Conservation (phyloP, 2,329 filamentous ascomycete species). For the Falciphora oryzae region DNA sequence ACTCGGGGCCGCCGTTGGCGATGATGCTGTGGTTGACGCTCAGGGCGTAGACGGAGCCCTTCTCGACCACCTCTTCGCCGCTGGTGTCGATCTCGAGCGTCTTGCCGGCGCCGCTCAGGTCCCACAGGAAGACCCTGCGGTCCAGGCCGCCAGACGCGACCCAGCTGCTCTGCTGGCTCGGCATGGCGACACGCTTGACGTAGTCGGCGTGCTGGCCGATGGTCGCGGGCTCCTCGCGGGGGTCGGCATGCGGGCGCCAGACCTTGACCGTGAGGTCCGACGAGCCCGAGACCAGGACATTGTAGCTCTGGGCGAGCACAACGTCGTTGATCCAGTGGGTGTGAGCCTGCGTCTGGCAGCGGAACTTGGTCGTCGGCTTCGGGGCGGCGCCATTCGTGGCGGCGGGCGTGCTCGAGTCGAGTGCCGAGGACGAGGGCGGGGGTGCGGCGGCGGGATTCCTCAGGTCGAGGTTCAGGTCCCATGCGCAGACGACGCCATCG, state of each 20-base stretch:
- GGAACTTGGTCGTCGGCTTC: conserved; percentile 49
- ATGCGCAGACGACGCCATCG: conserved; percentile 93
- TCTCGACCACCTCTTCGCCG: conserved; percentile 78
- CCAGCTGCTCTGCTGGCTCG: conserved; percentile 62
- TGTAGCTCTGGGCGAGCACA: conserved; percentile 69
- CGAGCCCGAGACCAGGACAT: conserved; percentile 79
- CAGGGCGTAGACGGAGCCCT: conserved; percentile 92
- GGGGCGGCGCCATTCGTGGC: conserved; percentile 24
- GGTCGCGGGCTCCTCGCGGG: conserved; percentile 63
- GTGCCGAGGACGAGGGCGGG: conserved; percentile 21
- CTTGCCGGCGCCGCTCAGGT: conserved; percentile 81
- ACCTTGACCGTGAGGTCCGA: conserved; percentile 92
- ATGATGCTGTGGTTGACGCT: conserved; percentile 74
- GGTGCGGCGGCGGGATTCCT: conserved; percentile 16
- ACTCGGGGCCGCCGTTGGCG: conserved; percentile 90
- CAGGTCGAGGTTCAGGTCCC: conserved; percentile 77
- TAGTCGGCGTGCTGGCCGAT: conserved; percentile 95
- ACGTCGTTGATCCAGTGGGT: conserved; percentile 98
- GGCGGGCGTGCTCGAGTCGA: conserved; percentile 19
- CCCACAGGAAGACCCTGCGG: conserved; percentile 88
- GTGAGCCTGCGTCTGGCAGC: conserved; percentile 64
- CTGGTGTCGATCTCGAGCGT: conserved; percentile 78
- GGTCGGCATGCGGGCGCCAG: conserved; percentile 71
- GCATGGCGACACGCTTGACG: conserved; percentile 86
- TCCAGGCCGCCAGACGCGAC: conserved; percentile 92